Conservation (phyloP, 345 rosid species). For the Salix udensis region DNA sequence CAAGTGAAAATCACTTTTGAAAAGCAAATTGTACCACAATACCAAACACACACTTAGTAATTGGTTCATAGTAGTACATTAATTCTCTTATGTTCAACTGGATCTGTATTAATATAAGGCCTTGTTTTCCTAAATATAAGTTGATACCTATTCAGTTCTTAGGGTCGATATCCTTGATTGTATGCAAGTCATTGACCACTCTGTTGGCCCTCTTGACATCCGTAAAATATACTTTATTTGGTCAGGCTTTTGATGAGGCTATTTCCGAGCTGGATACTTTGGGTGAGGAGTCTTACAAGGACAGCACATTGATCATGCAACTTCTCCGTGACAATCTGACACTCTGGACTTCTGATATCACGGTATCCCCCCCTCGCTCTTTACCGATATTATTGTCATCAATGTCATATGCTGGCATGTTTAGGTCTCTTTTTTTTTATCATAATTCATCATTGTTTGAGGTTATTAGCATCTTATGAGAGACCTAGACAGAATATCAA, state of each 20-base stretch:
- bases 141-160: background rate
- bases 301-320: constrained; percentile 96
- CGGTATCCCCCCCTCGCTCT: constrained; percentile 35
- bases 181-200: background rate
- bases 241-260: constrained; percentile 95
- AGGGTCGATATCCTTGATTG: background rate
- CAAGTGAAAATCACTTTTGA: too few relatives aligned
- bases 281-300: constrained; percentile 99
- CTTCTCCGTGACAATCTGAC: constrained; percentile 95
- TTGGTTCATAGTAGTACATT: background rate
- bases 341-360: constrained; percentile 94
- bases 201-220: background rate
- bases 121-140: background rate
- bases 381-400: background rate
- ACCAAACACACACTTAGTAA: background rate
- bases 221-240: background rate
- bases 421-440: background rate
- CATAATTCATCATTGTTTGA: background rate
- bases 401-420: background rate
- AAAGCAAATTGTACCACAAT: too few relatives aligned
- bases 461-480: background rate
- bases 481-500: background rate
- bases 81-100: background rate
- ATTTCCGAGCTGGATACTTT: constrained; percentile 91
- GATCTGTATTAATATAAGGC: background rate